Conservation (phyloP, 768 basidiomycete genomes). For the Calocybe gangraenosa region DNA sequence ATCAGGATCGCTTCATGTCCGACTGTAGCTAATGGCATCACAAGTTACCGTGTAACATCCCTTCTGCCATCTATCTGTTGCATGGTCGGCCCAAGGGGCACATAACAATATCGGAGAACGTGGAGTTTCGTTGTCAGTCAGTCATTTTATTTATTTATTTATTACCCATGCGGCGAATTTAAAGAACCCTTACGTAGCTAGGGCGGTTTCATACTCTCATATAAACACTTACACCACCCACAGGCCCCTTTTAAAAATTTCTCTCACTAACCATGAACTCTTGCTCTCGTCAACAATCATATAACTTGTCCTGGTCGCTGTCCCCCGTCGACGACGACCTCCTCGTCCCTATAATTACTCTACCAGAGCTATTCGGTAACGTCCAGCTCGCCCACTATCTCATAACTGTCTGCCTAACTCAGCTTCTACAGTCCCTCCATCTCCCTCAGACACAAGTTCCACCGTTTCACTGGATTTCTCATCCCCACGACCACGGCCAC, state of each 20-base stretch:
- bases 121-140: constrained; percentile 13
- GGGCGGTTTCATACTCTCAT: constrained; percentile 22
- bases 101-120: constrained; percentile 9
- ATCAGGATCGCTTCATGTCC: not conserved
- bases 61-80: constrained; percentile 4
- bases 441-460: constrained; percentile 36
- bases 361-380: constrained; percentile 23
- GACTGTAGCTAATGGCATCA: not conserved
- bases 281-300: too few relatives aligned
- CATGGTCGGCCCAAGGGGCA: not conserved
- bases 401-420: not conserved
- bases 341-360: constrained; percentile 11
- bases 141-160: constrained; percentile 2
- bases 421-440: constrained; percentile 31
- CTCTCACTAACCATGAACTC: constrained; percentile 19
- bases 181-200: constrained; percentile 25
- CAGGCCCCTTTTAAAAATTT: constrained; percentile 2
- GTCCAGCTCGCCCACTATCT: constrained; percentile 7
- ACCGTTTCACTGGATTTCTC: constrained; percentile 19
- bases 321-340: constrained; percentile 17
- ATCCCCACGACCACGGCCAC: constrained; percentile 22
- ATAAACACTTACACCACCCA: constrained; percentile 19
- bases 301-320: constrained; percentile 11
- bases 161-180: constrained; percentile 18
- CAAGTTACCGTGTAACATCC: too few relatives aligned